Evolutionary conservation across 1,284 basidiomycete genomes (phyloP), one percentile per base, ranked within the genome.

Genomic region (Peniophora sp.): DNA sequence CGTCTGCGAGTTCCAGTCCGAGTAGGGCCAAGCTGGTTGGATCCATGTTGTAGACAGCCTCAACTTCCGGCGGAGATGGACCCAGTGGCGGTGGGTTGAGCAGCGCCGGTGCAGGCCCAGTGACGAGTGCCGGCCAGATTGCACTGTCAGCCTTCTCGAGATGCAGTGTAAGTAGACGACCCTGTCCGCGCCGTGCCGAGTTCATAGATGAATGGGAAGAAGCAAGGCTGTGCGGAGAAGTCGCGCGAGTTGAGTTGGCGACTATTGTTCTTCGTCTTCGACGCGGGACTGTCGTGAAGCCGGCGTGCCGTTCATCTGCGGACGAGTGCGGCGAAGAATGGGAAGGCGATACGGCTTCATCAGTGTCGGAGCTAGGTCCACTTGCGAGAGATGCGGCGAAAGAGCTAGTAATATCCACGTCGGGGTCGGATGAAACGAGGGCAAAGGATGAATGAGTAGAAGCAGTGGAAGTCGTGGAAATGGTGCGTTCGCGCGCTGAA

Each of bases 361-460:
- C 86, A 8, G 71, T 70, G 50, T 89, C 86, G 8, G 87, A 89
- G 10, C 73, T 73, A 27, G 80, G 80, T 3, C 71, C 81, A 56
- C 82, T 84, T 58, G 86, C 87, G 3, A 89, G 71, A 19, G 87
- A 89, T 6, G 83, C 85, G 2, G 84, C 83, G 56, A 89, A 88
- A 62, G 82, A 85, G 65, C 84, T 89, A 5, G 85, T 85, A 49
- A 89, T 83, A 55, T 89, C 86, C 49, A 89, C 82, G 56, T 89
- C 86, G 1, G 79, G 79, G 55, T 89, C 87, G 11, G 87, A 88
- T 2, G 87, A 88, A 2, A 90, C 71, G 50, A 87, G 73, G 2
- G 87, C 86, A 57, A 82, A 89, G 0, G 86, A 89, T 9, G 87
- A 89, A 38, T 79, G 84, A 0, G 83, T 84, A 6, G 86, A 89